Evolutionary conservation across 306 rosid genomes (phyloP), one percentile per base, ranked within the genome.

Genomic region (Glycine latifolia): DNA sequence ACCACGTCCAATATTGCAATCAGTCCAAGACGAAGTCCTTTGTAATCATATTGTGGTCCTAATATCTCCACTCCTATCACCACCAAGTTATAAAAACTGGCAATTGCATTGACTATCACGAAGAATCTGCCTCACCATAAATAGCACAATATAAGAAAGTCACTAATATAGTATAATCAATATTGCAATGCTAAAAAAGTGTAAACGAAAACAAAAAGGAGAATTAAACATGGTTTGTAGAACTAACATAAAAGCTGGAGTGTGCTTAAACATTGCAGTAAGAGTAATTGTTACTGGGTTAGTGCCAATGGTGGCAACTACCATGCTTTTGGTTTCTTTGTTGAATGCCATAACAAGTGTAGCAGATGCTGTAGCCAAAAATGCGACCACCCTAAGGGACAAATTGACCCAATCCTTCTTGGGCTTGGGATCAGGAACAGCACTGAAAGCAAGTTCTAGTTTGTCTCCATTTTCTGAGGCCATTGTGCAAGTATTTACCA

Each of bases 161-260:
- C 31, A 26, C 1, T 39, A 39, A 4, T 39, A 37, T 37, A 26
- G 31, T 26, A 26, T 26, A 26, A 26, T 26, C 0, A 65, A 62
- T 13, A 63, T 31, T 9, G 17, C 37, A 47, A 37, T 71, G 47
- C 68, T 26, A 65, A 16, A 48, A 43, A 67, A 37, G 10, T 67
- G 37, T 4, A n/a, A 12, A 37, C 12, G 5, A 52, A 41, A 9
- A 15, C 9, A 54, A 78, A 73, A 12, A 59, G 10, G 17, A 67
- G 14, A 59, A 79, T 47, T 8, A 7, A 73, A 10, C 9, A 62
- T 26, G 31, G 31, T 63, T 54, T 37, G 15, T 44, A 10, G 79
- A 67, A 86, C 91, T 83, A 73, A 95, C 99, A 93, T 85, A 81
- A 91, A 91, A 35, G 98, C 95, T 12, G 98, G 99, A 70, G 85